Conservation (phyloP, 106 monocot species). For the Allium fistulosum region DNA sequence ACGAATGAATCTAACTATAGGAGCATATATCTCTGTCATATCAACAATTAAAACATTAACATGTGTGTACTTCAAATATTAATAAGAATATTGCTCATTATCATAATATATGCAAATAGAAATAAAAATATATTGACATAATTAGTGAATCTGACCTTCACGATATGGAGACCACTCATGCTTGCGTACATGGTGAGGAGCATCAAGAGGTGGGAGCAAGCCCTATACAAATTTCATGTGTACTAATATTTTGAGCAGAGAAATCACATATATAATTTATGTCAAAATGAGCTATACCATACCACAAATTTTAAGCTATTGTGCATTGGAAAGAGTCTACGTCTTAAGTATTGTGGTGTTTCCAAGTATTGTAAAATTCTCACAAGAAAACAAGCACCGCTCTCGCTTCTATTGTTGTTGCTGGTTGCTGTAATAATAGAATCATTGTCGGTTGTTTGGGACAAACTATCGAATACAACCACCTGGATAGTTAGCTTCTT, state of each 20-base stretch:
- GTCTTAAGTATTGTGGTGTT: slow-evolving; percentile 89
- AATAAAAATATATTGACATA: not conserved
- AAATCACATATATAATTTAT: not conserved
- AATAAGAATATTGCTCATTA: no score
- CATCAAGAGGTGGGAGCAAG: slow-evolving; percentile 94
- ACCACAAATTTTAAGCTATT: slow-evolving; percentile 80
- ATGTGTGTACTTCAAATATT: no score
- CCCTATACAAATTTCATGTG: slow-evolving; percentile 37
- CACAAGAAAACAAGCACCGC: slow-evolving; percentile 64
- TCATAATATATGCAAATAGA: not conserved
- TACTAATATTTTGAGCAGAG: not conserved
- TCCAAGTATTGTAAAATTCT: slow-evolving; percentile 81
- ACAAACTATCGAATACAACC: slow-evolving; percentile 74
- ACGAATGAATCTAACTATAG: no score
- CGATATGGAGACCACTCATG: slow-evolving; percentile 94
- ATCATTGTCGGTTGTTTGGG: slow-evolving; percentile 18
- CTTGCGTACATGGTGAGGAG: slow-evolving; percentile 96
- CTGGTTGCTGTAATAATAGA: slow-evolving; percentile 5
- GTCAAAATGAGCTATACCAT: slow-evolving; percentile 1
- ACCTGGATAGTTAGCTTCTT: slow-evolving; percentile 25
- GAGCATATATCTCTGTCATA: no score
- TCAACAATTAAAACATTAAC: not conserved
- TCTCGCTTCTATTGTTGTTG: slow-evolving; percentile 29
- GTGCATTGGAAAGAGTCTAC: slow-evolving; percentile 79
- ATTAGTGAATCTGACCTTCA: slow-evolving; percentile 46